Evolutionary conservation across 2,329 filamentous ascomycete genomes (phyloP).

Genomic region (Pseudocercospora ulei): DNA sequence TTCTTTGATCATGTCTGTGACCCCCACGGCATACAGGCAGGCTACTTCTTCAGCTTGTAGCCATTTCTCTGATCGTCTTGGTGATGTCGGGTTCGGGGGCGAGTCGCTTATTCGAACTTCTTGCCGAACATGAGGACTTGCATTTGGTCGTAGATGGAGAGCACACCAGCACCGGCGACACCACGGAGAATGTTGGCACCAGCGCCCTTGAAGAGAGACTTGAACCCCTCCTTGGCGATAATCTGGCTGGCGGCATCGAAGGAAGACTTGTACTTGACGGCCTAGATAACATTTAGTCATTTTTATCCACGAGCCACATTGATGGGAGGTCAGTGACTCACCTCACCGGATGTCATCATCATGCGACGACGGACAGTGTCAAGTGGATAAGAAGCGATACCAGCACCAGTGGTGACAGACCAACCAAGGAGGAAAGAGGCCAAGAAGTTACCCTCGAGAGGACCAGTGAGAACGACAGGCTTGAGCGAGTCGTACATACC

Average conservation of each 20-base stretch:
- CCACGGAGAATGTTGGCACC: slow-evolving; percentile 99
- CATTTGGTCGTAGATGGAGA: slow-evolving; percentile 99
- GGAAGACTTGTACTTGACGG: slow-evolving; percentile 99
- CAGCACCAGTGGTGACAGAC: slow-evolving; percentile 98
- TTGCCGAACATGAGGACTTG: slow-evolving; percentile 99
- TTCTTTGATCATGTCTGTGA: slow-evolving; percentile 25
- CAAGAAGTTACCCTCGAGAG: slow-evolving; percentile 96
- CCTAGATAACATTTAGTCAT: slow-evolving; percentile 48
- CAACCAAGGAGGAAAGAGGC: slow-evolving; percentile 98
- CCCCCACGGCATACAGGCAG: slow-evolving; percentile 31
- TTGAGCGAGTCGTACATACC: slow-evolving; percentile 99
- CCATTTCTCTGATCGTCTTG: slow-evolving; percentile 13
- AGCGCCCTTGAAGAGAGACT: slow-evolving; percentile 99
- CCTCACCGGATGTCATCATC: slow-evolving; percentile 94
- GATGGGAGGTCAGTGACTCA: slow-evolving; percentile 35
- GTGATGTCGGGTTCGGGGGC: slow-evolving; percentile 16
- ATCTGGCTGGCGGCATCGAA: slow-evolving; percentile 94
- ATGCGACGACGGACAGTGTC: slow-evolving; percentile 99
- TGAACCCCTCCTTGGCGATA: slow-evolving; percentile 91
- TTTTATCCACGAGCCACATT: not conserved
- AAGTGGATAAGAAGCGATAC: slow-evolving; percentile 99
- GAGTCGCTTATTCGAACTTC: slow-evolving; percentile 66
- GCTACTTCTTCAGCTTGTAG: slow-evolving; percentile 16
- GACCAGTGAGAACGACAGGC: slow-evolving; percentile 86
- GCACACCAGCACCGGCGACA: slow-evolving; percentile 99